Conservation (phyloP, 1,139 yeast genomes). For the Zygoascus hellenicus region DNA sequence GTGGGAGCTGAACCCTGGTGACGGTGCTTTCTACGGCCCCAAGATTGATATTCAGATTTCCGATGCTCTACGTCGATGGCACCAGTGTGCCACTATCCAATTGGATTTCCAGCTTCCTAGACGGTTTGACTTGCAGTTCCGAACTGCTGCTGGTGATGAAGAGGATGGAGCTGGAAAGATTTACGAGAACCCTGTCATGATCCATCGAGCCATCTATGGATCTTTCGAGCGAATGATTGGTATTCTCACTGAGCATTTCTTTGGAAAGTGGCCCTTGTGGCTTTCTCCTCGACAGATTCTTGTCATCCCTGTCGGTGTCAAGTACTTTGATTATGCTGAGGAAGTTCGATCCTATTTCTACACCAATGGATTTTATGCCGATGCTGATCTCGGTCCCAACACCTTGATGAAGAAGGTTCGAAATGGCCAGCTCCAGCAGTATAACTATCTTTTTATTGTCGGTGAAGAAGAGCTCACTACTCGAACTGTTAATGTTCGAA, state of each 20-base stretch:
- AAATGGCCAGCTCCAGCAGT: constrained; percentile 86
- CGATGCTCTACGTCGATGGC: constrained; percentile 90
- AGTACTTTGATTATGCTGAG: constrained; percentile 83
- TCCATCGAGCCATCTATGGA: constrained; percentile 96
- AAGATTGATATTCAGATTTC: constrained; percentile 91
- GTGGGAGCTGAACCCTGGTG: constrained; percentile 93
- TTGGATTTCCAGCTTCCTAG: constrained; percentile 94
- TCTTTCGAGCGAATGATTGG: constrained; percentile 99
- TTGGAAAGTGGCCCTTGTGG: constrained; percentile 99
- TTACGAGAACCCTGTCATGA: constrained; percentile 79
- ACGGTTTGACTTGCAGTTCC: constrained; percentile 83
- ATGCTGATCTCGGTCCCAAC: constrained; percentile 88
- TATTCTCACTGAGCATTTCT: constrained; percentile 91
- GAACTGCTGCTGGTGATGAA: constrained; percentile 44
- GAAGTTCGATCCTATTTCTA: constrained; percentile 65
- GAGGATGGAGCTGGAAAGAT: constrained; percentile 20
- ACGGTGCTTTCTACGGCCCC: constrained; percentile 99
- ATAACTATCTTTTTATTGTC: constrained; percentile 90
- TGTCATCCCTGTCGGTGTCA: constrained; percentile 93
- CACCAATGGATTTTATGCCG: constrained; percentile 75
- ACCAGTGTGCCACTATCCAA: constrained; percentile 97
- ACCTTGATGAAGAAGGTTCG: constrained; percentile 95
- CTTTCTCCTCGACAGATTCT: constrained; percentile 93
- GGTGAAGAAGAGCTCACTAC: constrained; percentile 87
- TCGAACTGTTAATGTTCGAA: constrained; percentile 81